phyloP scores from a whole-genome alignment of 169 alveolate genomes.

The Eimeria necatrix region DNA sequence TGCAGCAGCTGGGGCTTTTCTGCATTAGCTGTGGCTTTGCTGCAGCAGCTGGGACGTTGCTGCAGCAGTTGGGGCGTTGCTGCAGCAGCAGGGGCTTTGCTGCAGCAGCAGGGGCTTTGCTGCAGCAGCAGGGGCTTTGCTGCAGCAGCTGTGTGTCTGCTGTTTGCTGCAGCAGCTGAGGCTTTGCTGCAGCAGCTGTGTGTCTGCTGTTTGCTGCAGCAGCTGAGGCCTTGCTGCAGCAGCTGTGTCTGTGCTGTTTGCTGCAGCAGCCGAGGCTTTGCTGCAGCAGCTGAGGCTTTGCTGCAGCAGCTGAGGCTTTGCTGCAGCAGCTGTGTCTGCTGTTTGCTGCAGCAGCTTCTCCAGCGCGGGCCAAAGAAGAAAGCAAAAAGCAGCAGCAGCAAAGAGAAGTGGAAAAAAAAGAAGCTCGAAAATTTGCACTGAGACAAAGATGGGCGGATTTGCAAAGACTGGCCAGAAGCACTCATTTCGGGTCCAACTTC shows the following conservation, averaged over 20 bases:
- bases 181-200: slow-evolving; percentile 17
- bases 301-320: too few relatives aligned
- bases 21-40: too few relatives aligned
- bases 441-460: slow-evolving; percentile 43
- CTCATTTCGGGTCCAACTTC: slow-evolving; percentile 52
- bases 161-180: too few relatives aligned
- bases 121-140: too few relatives aligned
- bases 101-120: too few relatives aligned
- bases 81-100: background rate
- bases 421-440: slow-evolving; percentile 54
- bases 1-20: background rate
- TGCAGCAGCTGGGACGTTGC: too few relatives aligned
- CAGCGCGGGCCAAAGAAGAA: too few relatives aligned
- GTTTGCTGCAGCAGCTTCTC: background rate
- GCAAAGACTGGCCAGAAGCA: slow-evolving; percentile 58
- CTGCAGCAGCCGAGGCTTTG: too few relatives aligned
- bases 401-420: slow-evolving; percentile 55
- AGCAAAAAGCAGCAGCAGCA: background rate
- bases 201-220: too few relatives aligned
- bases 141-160: too few relatives aligned
- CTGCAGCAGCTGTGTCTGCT: background rate
- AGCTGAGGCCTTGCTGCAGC: too few relatives aligned
- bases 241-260: background rate
- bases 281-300: too few relatives aligned
- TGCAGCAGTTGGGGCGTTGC: background rate